phyloP scores from a whole-genome alignment of 306 rosid genomes.

The Crotalaria pallida region DNA sequence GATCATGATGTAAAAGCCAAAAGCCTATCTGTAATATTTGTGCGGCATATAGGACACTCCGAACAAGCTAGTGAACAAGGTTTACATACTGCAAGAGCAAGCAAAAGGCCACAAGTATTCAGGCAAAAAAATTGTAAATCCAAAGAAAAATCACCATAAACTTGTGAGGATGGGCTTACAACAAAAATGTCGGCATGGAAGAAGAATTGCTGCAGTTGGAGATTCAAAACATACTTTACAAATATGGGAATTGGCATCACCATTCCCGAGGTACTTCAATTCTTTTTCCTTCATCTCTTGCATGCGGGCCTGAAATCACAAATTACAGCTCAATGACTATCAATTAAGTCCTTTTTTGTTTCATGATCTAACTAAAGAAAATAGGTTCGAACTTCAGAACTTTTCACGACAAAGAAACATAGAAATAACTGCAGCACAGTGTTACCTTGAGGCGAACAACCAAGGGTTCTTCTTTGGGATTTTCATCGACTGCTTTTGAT shows the following conservation, averaged over 20 bases:
- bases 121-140: neutral
- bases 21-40: constrained; percentile 93
- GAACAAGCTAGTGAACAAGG: constrained; percentile 97
- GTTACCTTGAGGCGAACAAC: constrained; percentile 93
- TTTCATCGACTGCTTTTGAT: constrained; percentile 48
- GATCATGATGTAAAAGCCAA: constrained; percentile 82
- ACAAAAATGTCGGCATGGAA: constrained; percentile 98
- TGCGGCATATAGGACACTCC: constrained; percentile 96
- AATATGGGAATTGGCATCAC: constrained; percentile 82
- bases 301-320: constrained; percentile 81
- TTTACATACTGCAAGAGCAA: constrained; percentile 61
- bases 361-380: neutral
- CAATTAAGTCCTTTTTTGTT: neutral
- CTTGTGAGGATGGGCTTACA: constrained; percentile 43
- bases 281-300: constrained; percentile 98
- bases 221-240: constrained; percentile 97
- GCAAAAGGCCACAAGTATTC: constrained; percentile 8
- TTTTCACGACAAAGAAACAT: neutral
- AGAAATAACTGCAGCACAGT: neutral
- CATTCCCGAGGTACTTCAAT: constrained; percentile 64
- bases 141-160: neutral
- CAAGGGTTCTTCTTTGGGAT: constrained; percentile 65
- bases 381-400: constrained; percentile 1
- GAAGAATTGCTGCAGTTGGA: constrained; percentile 94
- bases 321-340: neutral